Evolutionary conservation across 139 green algal genomes (phyloP).

Genomic region (Ettlia oleoabundans): DNA sequence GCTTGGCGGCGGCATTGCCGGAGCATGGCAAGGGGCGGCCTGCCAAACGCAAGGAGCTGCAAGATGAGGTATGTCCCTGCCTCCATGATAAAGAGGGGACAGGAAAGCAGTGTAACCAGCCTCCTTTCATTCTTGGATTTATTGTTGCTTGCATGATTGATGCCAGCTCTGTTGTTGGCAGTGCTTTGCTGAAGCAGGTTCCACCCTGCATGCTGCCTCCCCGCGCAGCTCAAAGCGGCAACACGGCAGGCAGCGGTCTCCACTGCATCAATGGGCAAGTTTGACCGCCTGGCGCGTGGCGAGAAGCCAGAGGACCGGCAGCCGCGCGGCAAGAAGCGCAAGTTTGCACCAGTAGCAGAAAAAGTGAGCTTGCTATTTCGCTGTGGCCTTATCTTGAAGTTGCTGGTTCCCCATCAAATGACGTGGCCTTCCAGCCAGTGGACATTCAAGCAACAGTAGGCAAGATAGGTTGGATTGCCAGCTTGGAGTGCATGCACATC

Average conservation of each 20-base stretch:
- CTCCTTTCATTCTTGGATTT: too few relatives aligned
- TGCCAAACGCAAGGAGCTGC: constrained; percentile 73
- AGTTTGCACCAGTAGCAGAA: constrained; percentile 65
- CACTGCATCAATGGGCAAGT: constrained; percentile 96
- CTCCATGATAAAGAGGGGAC: too few relatives aligned
- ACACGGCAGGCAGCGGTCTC: constrained; percentile 77
- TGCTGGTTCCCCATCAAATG: background rate
- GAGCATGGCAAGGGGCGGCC: constrained; percentile 66
- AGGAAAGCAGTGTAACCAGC: too few relatives aligned
- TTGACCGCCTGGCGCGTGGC: constrained; percentile 79
- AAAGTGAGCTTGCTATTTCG: constrained; percentile 32
- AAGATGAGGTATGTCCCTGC: constrained; percentile 74
- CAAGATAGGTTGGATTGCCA: too few relatives aligned
- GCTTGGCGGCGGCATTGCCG: constrained; percentile 73
- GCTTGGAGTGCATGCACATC: too few relatives aligned
- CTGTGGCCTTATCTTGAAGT: too few relatives aligned
- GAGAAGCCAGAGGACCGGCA: constrained; percentile 67
- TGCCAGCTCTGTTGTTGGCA: too few relatives aligned
- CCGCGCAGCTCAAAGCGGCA: constrained; percentile 70
- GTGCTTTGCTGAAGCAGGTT: too few relatives aligned
- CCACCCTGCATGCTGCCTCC: too few relatives aligned
- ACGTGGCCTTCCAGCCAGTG: too few relatives aligned
- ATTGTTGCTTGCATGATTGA: too few relatives aligned
- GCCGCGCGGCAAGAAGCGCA: constrained; percentile 66
- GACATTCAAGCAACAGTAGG: too few relatives aligned